These are phyloP conservation scores for Sequoia sempervirens DNA, from an alignment of 75 land plant genomes.

Conservation along the genomic window DNA sequence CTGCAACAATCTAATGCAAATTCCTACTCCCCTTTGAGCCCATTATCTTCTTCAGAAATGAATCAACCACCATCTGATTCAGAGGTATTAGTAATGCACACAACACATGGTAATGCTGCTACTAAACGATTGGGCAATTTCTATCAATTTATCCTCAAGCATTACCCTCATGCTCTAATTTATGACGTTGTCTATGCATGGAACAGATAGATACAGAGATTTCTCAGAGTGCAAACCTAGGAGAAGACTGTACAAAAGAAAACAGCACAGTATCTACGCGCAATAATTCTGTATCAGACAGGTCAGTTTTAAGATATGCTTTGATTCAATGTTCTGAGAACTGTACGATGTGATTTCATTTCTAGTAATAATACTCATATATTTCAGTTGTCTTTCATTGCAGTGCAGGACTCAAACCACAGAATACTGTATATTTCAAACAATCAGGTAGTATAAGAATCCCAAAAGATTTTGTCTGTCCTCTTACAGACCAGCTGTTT, in stretches of 20 bases:
- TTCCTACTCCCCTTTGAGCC: slow-evolving; percentile 1
- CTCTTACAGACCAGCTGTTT: slow-evolving; percentile 38
- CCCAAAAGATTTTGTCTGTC: slow-evolving; percentile 46
- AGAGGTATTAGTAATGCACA: not conserved
- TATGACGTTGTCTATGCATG: not conserved
- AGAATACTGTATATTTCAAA: slow-evolving; percentile 7
- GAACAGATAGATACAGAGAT: slow-evolving; percentile 3
- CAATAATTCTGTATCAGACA: not conserved
- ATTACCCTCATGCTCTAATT: slow-evolving; percentile 1
- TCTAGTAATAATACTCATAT: slow-evolving; percentile 6
- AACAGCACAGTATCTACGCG: not conserved
- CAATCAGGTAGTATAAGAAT: slow-evolving; percentile 10
- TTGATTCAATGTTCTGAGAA: not conserved
- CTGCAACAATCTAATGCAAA: slow-evolving; percentile 5
- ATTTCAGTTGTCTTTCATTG: not conserved
- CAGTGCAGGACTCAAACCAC: slow-evolving; percentile 5
- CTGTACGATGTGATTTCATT: not conserved
- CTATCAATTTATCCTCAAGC: not conserved
- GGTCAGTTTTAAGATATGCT: not conserved
- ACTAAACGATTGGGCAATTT: not conserved
- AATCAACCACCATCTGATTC: slow-evolving; percentile 2
- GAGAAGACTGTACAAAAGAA: not conserved
- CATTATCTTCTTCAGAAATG: slow-evolving; percentile 6
- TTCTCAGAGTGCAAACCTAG: not conserved
- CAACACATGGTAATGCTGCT: not conserved